A percentile compares a stretch with the other conserved stretches of the same genome.
These are phyloP conservation scores for Oidiodendron maius DNA, from an alignment of 495 filamentous ascomycete genomes.

Conservation along the genomic window DNA sequence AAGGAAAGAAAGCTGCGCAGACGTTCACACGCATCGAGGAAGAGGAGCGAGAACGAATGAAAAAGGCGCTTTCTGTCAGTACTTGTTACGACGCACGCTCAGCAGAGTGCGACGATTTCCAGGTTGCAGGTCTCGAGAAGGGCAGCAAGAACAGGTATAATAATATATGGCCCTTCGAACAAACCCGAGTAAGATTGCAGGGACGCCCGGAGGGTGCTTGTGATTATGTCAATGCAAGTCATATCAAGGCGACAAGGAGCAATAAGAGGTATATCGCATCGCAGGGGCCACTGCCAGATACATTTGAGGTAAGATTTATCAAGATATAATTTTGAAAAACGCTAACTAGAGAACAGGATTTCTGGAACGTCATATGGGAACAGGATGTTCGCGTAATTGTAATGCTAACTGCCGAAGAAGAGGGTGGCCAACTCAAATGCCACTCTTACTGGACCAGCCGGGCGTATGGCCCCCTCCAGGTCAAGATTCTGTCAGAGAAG, in stretches of 20 bases:
- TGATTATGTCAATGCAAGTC: constrained; percentile 95
- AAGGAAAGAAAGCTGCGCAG: constrained; percentile 75
- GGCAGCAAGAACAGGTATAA: constrained; percentile 95
- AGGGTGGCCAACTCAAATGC: constrained; percentile 91
- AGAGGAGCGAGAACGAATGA: constrained; percentile 84
- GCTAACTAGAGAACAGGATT: constrained; percentile 69
- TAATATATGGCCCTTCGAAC: constrained; percentile 95
- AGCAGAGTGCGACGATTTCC: constrained; percentile 27
- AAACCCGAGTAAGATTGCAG: constrained; percentile 77
- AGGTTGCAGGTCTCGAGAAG: constrained; percentile 88
- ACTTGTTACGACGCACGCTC: constrained; percentile 44
- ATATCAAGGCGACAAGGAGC: constrained; percentile 69
- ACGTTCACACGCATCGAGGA: constrained; percentile 81
- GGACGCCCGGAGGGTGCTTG: constrained; percentile 64
- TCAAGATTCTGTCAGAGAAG: constrained; percentile 74
- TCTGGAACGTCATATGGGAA: constrained; percentile 97
- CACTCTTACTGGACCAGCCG: constrained; percentile 87
- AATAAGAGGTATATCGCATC: constrained; percentile 92
- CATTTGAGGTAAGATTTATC: constrained; percentile 51
- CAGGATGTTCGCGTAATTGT: constrained; percentile 91
- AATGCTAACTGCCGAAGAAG: constrained; percentile 92
- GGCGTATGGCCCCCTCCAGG: constrained; percentile 72
- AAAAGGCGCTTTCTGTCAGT: constrained; percentile 69
- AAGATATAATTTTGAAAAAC: neutral
- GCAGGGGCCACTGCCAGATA: constrained; percentile 88